phyloP scores from a whole-genome alignment of 169 alveolate genomes.

The Miamiensis avidus region DNA sequence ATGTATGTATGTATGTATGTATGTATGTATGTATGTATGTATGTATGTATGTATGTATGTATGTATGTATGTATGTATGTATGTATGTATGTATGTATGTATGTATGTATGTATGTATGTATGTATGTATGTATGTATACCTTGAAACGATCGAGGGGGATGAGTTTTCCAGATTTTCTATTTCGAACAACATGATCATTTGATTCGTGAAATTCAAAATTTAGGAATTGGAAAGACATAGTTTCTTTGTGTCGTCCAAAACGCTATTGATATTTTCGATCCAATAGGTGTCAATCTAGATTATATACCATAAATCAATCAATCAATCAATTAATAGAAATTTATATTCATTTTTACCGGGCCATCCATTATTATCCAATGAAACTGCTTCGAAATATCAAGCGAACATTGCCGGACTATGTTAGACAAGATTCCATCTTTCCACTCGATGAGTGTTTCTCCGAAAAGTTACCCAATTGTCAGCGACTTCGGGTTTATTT shows the following conservation, averaged over 20 bases:
- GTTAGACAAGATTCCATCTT: conserved; percentile 57
- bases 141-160: background rate
- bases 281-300: background rate
- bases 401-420: conserved; percentile 77
- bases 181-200: background rate
- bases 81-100: no score
- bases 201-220: background rate
- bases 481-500: background rate
- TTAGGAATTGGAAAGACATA: background rate
- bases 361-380: conserved; percentile 57
- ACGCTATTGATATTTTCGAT: background rate
- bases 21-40: no score
- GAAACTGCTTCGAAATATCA: conserved; percentile 75
- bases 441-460: background rate
- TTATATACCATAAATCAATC: background rate
- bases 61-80: no score
- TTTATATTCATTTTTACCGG: background rate
- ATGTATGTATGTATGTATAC: no score
- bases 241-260: background rate
- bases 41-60: no score
- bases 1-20: no score
- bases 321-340: no score
- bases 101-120: no score
- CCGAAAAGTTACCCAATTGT: background rate
- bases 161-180: background rate